Percentiles rank a stretch among this genome's conserved stretches.
Conservation (phyloP, 257 asterid species). For the Salvia miltiorrhiza region DNA sequence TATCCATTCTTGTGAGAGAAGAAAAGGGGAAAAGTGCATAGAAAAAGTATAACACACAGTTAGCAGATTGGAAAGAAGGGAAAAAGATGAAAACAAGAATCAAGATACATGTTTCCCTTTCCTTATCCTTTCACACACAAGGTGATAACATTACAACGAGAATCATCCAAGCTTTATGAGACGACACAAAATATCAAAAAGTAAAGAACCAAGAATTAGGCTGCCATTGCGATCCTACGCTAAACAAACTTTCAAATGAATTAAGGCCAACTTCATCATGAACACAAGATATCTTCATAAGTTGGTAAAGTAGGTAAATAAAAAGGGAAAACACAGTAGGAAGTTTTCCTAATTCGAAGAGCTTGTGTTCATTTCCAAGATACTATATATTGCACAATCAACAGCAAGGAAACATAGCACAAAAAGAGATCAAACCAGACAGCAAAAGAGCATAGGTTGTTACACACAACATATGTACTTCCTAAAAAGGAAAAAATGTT, state of each 20-base stretch:
- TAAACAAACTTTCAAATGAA: too few species aligned
- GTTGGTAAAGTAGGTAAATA: neutral
- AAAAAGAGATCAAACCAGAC: slow-evolving; percentile 1
- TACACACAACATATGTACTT: slow-evolving; percentile 11
- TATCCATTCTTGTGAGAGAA: slow-evolving; percentile 16
- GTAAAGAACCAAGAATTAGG: neutral
- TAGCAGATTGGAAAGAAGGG: slow-evolving; percentile 16
- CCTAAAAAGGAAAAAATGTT: slow-evolving; percentile 23
- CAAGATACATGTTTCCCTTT: slow-evolving; percentile 5
- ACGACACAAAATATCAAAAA: neutral
- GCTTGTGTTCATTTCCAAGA: neutral
- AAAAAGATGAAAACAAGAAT: neutral
- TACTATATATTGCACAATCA: neutral
- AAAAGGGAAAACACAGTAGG: neutral
- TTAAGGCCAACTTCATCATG: neutral
- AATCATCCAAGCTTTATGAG: neutral
- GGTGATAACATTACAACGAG: slow-evolving; percentile 3
- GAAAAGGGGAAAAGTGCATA: slow-evolving; percentile 6
- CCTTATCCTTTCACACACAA: neutral
- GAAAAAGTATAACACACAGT: slow-evolving; percentile 12
- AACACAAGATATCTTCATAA: neutral
- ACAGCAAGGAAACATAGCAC: neutral
- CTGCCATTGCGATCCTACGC: neutral
- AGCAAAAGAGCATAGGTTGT: slow-evolving; percentile 23
- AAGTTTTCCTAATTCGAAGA: neutral